Conservation (phyloP, 2,329 filamentous ascomycete genomes). For the Colletotrichum camelliae region DNA sequence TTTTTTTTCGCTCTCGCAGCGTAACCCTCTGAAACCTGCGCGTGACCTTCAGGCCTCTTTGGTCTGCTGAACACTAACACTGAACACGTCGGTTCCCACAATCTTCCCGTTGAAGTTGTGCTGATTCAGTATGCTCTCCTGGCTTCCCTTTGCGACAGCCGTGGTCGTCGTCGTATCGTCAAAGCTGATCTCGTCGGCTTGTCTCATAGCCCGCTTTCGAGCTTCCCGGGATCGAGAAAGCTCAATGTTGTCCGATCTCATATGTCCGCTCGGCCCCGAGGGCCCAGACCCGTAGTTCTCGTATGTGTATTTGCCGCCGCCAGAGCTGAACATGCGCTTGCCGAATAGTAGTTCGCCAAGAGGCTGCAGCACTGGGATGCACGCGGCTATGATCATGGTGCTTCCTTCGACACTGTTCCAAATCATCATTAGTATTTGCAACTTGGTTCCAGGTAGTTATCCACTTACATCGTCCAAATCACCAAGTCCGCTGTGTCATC, state of each 20-base stretch:
- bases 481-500: conserved; percentile 45
- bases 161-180: background rate
- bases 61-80: background rate
- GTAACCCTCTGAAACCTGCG: background rate
- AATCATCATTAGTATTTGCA: background rate
- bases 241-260: background rate
- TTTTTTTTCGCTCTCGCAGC: background rate
- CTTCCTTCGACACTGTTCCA: conserved; percentile 33
- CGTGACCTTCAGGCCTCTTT: background rate
- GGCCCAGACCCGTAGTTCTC: background rate
- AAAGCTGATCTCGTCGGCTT: background rate
- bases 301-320: background rate
- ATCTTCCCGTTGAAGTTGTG: background rate
- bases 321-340: conserved; percentile 20
- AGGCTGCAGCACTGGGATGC: conserved; percentile 38
- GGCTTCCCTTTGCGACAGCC: background rate
- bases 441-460: too few species aligned
- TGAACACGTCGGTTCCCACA: background rate
- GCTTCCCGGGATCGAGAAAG: background rate
- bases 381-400: conserved; percentile 40
- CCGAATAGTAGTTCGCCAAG: conserved; percentile 21
- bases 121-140: background rate
- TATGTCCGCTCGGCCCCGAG: background rate
- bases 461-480: conserved; percentile 48
- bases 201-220: background rate